Evolutionary conservation across 495 filamentous ascomycete genomes (phyloP), one percentile per base, ranked within the genome.

Genomic region (Achaetomiella virescens): DNA sequence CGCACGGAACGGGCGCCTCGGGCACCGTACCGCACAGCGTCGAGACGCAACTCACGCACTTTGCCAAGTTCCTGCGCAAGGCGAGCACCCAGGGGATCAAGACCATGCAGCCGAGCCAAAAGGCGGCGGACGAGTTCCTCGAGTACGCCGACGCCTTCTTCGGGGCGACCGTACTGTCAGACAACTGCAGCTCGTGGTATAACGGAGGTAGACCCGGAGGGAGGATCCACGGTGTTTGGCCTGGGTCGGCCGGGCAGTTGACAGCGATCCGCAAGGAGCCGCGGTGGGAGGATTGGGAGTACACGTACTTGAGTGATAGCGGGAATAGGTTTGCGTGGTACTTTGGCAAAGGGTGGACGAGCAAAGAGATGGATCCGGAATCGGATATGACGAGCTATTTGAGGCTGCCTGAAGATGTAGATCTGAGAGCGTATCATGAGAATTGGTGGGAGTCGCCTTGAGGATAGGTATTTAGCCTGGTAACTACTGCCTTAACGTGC

Each of bases 281-380:
- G 1, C 70, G 86, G 14, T 88, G 84, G 83, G 85, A 89, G 68
- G 85, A 89, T 62, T 88, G 74, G 71, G 84, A 88, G 53, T 88
- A 84, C 65, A 75, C 75, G 52, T 82, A 84, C 62, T 60, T 75
- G 8, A 62, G 67, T 2, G 61, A 67, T 10, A 59, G 55, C n/a
- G 72, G 70, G 0, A 77, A 77, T 48, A 54, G 74, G 52, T 71
- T 76, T 42, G 57, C 61, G 6, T 74, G 70, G 70, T 77, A 73
- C 47, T 76, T 76, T 40, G 74, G 74, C 11, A 68, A 67, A n/a
- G 74, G 74, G 8, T 68, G 64, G 55, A 77, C 73, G 12, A 57
- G 45, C 38, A 72, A 67, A 59, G 73, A 76, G 63, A 48, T 61
- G 58, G 71, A 74, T 55, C 57, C 57, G 17, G 36, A 29, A 6